These are phyloP conservation scores for Didymellaceae sp. DNA, from an alignment of 2,329 filamentous ascomycete genomes.

Conservation along the genomic window DNA sequence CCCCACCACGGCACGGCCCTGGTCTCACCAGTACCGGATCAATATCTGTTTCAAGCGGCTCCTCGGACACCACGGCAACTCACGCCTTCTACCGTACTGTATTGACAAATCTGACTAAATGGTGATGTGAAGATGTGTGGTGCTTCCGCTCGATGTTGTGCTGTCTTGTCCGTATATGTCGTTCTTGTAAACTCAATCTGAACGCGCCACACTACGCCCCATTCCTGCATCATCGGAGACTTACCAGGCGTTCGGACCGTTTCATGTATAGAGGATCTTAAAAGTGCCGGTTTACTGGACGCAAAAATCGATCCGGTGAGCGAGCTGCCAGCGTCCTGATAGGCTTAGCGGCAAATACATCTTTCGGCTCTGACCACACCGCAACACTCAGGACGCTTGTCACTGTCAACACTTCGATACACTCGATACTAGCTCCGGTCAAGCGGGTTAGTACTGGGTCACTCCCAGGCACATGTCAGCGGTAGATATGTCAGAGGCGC, in stretches of 20 bases:
- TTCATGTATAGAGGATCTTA: not conserved
- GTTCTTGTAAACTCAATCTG: no score
- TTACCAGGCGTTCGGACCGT: conserved; percentile 11
- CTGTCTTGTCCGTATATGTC: no score
- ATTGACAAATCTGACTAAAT: no score
- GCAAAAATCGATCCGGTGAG: not conserved
- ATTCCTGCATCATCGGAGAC: not conserved
- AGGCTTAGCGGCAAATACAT: not conserved
- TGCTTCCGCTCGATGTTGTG: no score
- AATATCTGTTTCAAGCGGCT: conserved; percentile 4
- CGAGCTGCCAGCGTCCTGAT: not conserved
- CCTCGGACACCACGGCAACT: not conserved
- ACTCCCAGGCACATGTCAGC: not conserved
- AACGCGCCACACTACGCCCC: not conserved
- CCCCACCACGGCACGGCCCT: conserved; percentile 7
- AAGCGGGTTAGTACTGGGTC: not conserved
- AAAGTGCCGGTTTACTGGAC: not conserved
- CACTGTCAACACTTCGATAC: not conserved
- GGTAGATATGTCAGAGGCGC: conserved; percentile 5
- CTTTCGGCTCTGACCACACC: not conserved
- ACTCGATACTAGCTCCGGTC: not conserved
- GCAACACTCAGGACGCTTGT: not conserved
- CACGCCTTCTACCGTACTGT: not conserved
- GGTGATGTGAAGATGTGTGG: no score
- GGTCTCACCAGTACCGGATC: conserved; percentile 6